Percentiles rank a stretch among this genome's conserved stretches.
phyloP scores from a whole-genome alignment of 2,329 filamentous ascomycete species.

The Botrytis hyacinthi region DNA sequence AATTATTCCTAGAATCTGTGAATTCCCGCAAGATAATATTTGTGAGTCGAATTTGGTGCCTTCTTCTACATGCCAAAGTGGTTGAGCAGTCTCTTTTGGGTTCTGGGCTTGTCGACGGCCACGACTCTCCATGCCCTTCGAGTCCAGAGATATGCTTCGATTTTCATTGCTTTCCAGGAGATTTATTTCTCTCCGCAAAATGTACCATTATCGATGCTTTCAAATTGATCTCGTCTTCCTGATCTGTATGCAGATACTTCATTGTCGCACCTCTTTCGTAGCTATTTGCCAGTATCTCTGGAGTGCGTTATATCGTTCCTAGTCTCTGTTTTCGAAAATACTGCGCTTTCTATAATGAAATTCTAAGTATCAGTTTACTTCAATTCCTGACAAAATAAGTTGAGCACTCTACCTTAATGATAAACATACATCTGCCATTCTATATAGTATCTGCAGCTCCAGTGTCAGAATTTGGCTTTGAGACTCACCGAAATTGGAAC shows the following conservation, averaged over 20 bases:
- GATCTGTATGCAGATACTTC: background rate
- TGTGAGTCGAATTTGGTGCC: too few relatives aligned
- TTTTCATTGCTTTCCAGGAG: background rate
- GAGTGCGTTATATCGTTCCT: background rate
- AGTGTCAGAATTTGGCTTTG: background rate
- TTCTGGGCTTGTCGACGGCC: too few relatives aligned
- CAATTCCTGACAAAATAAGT: background rate
- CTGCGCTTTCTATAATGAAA: background rate
- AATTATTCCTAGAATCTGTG: too few relatives aligned
- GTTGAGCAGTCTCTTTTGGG: too few relatives aligned
- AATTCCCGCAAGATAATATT: too few relatives aligned
- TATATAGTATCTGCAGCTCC: background rate
- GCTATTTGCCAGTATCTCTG: background rate
- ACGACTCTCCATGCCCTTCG: background rate
- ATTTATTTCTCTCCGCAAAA: background rate
- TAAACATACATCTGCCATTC: background rate
- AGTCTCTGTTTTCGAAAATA: too few relatives aligned
- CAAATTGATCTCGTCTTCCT: background rate
- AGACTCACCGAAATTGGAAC: background rate
- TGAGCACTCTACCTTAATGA: background rate
- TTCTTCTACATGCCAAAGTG: too few relatives aligned
- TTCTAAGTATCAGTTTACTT: too few relatives aligned
- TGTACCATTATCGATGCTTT: background rate
- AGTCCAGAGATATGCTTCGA: background rate
- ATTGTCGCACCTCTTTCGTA: background rate